phyloP scores from a whole-genome alignment of 805 yeast genomes.

The Saturnispora diversa region DNA sequence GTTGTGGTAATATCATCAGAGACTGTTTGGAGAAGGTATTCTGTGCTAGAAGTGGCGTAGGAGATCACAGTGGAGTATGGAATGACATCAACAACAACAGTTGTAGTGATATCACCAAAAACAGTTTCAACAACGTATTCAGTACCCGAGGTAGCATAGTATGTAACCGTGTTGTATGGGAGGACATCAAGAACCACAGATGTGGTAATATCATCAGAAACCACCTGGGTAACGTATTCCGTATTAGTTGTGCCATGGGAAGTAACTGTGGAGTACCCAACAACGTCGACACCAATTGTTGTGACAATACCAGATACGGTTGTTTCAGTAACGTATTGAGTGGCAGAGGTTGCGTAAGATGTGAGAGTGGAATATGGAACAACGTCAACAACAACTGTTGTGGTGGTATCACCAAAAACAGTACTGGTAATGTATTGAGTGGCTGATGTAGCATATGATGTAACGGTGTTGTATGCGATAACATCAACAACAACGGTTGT shows the following conservation, averaged over 20 bases:
- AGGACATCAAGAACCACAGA: background rate
- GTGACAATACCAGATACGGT: background rate
- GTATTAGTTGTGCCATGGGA: background rate
- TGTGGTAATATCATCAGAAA: background rate
- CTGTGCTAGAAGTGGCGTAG: no score
- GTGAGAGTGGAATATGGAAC: background rate
- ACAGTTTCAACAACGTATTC: background rate
- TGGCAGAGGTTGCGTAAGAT: background rate
- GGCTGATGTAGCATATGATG: background rate
- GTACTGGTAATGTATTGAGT: background rate
- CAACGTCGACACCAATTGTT: background rate
- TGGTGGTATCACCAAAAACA: background rate
- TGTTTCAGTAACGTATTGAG: background rate
- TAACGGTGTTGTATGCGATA: background rate
- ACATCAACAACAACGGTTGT: background rate
- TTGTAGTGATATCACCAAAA: background rate
- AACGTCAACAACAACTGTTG: background rate
- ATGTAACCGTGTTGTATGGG: background rate
- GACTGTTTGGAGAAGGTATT: no score
- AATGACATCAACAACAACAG: background rate
- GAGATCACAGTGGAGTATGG: background rate
- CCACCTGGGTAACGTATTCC: background rate
- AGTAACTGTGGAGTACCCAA: background rate
- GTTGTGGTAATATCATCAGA: background rate
- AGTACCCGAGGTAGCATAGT: background rate